phyloP scores from a whole-genome alignment of 495 filamentous ascomycete species.

The Penicillium egyptiacum region DNA sequence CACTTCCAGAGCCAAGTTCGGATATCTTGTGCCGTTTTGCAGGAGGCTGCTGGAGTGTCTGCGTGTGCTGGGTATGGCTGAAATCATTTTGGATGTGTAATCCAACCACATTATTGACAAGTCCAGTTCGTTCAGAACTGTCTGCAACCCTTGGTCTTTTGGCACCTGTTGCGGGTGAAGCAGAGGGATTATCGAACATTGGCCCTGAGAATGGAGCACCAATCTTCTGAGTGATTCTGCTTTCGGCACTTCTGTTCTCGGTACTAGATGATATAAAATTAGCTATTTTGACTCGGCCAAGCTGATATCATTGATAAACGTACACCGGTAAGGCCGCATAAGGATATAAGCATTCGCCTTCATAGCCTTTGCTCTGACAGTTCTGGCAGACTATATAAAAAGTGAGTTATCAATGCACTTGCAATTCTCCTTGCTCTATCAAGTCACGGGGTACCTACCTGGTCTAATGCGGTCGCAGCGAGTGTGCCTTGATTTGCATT shows the following conservation, averaged over 20 bases:
- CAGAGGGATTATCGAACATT: background rate
- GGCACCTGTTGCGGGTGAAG: background rate
- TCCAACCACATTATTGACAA: background rate
- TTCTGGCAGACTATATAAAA: background rate
- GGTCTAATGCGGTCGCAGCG: slow-evolving; percentile 4
- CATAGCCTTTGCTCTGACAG: background rate
- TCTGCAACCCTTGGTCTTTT: background rate
- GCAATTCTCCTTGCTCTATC: background rate
- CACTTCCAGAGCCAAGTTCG: background rate
- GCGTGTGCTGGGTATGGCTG: background rate
- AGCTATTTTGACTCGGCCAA: background rate
- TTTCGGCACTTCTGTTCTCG: background rate
- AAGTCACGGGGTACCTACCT: background rate
- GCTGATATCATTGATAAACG: background rate
- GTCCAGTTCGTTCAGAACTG: background rate
- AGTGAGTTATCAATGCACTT: background rate
- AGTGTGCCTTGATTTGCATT: background rate
- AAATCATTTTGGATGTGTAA: background rate
- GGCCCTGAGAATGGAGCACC: background rate
- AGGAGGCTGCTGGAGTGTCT: background rate
- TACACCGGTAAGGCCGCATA: background rate
- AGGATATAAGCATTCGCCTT: background rate
- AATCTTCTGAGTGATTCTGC: background rate
- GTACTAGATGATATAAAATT: background rate
- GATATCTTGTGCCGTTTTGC: background rate